Conservation (phyloP, 1,139 yeast species). For the Kluyveromyces marxianus region DNA sequence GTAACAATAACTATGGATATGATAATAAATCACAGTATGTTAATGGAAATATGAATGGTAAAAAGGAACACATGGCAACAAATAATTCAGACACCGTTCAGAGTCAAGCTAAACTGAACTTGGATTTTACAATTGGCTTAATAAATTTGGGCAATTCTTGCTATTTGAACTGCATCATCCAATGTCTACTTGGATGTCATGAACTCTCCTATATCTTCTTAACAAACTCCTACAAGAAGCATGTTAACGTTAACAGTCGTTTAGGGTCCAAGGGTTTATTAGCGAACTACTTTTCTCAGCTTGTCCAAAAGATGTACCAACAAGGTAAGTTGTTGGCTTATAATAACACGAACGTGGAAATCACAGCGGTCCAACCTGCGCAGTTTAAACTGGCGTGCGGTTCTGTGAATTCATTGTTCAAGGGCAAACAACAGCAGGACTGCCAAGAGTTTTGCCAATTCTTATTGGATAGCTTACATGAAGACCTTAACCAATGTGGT, state of each 20-base stretch:
- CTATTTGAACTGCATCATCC: constrained; percentile 86
- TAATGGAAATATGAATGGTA: constrained; percentile 20
- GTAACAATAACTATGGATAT: constrained; percentile 1
- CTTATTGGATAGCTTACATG: constrained; percentile 77
- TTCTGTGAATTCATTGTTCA: constrained; percentile 60
- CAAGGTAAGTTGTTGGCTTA: constrained; percentile 8
- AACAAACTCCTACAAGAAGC: constrained; percentile 54
- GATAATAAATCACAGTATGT: constrained; percentile 11
- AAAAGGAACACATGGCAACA: neutral
- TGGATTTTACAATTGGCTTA: constrained; percentile 48
- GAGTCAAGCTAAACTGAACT: constrained; percentile 8
- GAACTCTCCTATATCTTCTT: constrained; percentile 42
- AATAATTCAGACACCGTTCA: neutral
- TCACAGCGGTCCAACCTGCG: constrained; percentile 19
- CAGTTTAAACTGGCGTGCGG: constrained; percentile 62
- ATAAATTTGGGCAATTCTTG: constrained; percentile 86
- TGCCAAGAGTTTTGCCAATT: constrained; percentile 86
- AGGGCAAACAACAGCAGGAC: constrained; percentile 83
- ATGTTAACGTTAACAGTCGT: constrained; percentile 66
- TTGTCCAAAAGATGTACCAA: constrained; percentile 52
- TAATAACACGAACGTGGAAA: constrained; percentile 43
- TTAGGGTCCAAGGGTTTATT: constrained; percentile 80
- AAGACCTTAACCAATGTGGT: constrained; percentile 72
- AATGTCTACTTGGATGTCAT: constrained; percentile 59
- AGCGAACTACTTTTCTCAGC: constrained; percentile 63